Base-by-base conservation (phyloP, 2,329 filamentous ascomycete genomes). In the Penicillium janthinellum region DNA sequence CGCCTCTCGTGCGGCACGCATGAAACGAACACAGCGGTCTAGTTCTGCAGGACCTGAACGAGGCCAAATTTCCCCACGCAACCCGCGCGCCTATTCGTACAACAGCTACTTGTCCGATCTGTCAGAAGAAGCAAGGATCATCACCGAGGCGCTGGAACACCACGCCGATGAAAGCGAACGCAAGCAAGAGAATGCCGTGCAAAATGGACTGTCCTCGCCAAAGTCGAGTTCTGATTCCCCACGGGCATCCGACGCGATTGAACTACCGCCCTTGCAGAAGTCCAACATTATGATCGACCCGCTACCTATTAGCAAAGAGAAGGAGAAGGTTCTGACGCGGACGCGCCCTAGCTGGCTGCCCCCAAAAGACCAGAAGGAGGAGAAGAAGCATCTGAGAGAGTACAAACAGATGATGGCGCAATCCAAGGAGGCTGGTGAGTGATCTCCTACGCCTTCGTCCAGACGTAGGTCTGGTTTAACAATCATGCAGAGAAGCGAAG, bases 301-400 rank as follows among this genome's bases (percentile, higher is more conserved):
- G 12, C 79, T 89, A 65, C 85, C 87, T 10, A 84, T 87, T 52
- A 89, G 86, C 67, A 86, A 84, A 69, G 86, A 89, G 74, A 88
- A 88, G 72, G 85, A 87, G 67, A 86, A 83, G 64, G 83, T 88
- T 15, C 74, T 88, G 22, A 84, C 81, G 81, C 88, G 76, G 78
- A 94, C 70, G 77, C 88, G 77, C 79, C 93, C 83, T 38, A 88
- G 83, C 50, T 90, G 83, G 88, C 79, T 86, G 55, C 88, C 86
- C 20, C 86, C 86, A 8, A 87, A 85, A 77, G 88, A 95, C 65
- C 93, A 92, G 1, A 90, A 90, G 56, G 95, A 99, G 75, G 95
- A 99, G 78, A 90, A 86, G 73, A 89, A 88, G 66, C 95, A 99
- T 75, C 74, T 99, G 65, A 92, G 86, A 71, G 83, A 88, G 67